Percentiles rank a stretch among this genome's conserved stretches.
Conservation (phyloP, 257 asterid species). For the Solanum chaucha region DNA sequence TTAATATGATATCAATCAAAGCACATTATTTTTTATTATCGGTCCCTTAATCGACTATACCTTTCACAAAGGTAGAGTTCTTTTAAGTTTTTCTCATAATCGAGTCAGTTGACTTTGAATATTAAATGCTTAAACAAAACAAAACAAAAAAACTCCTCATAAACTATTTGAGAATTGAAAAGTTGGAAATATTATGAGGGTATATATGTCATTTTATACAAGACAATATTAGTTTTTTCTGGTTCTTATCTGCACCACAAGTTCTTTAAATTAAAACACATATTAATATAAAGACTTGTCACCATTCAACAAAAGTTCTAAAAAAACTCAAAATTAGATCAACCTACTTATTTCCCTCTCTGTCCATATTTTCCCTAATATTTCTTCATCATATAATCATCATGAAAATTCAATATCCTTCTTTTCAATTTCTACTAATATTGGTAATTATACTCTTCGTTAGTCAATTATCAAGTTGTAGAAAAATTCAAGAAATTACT, state of each 20-base stretch:
- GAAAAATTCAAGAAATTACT: background rate
- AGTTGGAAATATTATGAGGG: background rate
- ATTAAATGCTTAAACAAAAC: background rate
- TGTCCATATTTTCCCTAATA: background rate
- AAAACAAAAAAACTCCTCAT: background rate
- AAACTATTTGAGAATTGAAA: background rate
- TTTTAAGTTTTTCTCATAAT: background rate
- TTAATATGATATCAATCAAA: background rate
- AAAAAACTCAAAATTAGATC: background rate
- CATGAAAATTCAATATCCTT: background rate
- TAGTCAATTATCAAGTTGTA: background rate
- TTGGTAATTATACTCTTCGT: background rate
- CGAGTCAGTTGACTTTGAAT: background rate
- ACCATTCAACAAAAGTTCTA: background rate
- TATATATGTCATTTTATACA: background rate
- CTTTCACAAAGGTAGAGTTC: background rate
- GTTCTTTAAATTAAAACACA: background rate
- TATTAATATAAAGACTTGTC: background rate
- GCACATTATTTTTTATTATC: background rate
- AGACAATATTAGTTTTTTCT: background rate
- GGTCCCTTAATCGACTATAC: background rate
- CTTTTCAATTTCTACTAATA: background rate
- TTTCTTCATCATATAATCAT: background rate
- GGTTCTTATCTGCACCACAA: background rate
- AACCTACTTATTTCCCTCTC: background rate